Evolutionary conservation across 257 asterid species (phyloP).

Genomic region (Linderniella brevidens): DNA sequence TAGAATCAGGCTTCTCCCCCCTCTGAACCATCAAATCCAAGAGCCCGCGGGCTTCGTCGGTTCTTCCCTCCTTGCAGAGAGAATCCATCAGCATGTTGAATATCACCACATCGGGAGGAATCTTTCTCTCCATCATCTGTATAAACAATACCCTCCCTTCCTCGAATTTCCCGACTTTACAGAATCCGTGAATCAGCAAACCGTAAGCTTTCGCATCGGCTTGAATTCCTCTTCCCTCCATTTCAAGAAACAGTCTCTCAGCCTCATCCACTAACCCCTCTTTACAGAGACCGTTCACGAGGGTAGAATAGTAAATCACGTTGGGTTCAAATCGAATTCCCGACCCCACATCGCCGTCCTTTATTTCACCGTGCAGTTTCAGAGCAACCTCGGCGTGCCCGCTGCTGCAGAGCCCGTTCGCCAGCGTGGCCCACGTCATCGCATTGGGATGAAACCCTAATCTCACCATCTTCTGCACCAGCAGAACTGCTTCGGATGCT

Average conservation of each 20-base stretch:
- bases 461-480: slow-evolving; percentile 29
- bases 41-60: slow-evolving; percentile 38
- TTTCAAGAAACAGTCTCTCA: background rate
- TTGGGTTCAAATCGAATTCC: slow-evolving; percentile 24
- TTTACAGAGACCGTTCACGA: slow-evolving; percentile 52
- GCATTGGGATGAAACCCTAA: slow-evolving; percentile 32
- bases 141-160: slow-evolving; percentile 10
- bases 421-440: slow-evolving; percentile 38
- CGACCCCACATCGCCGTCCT: slow-evolving; percentile 15
- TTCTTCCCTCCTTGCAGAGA: slow-evolving; percentile 49
- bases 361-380: slow-evolving; percentile 32
- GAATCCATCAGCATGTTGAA: slow-evolving; percentile 37
- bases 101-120: slow-evolving; percentile 41
- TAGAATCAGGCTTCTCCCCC: slow-evolving; percentile 47
- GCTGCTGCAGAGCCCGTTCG: slow-evolving; percentile 49
- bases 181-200: slow-evolving; percentile 39
- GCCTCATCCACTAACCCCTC: slow-evolving; percentile 30
- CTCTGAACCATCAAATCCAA: slow-evolving; percentile 42
- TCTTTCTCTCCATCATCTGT: slow-evolving; percentile 50
- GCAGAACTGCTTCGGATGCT: slow-evolving; percentile 28
- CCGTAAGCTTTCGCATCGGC: slow-evolving; percentile 43
- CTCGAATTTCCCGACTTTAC: slow-evolving; percentile 34
- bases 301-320: slow-evolving; percentile 36
- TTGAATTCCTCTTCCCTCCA: slow-evolving; percentile 19
- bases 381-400: slow-evolving; percentile 45